A percentile compares a stretch with the other conserved stretches of the same genome.
Evolutionary conservation across 192 early-diverging fungal genomes (phyloP).

Genomic region (Gonapodya prolifera): DNA sequence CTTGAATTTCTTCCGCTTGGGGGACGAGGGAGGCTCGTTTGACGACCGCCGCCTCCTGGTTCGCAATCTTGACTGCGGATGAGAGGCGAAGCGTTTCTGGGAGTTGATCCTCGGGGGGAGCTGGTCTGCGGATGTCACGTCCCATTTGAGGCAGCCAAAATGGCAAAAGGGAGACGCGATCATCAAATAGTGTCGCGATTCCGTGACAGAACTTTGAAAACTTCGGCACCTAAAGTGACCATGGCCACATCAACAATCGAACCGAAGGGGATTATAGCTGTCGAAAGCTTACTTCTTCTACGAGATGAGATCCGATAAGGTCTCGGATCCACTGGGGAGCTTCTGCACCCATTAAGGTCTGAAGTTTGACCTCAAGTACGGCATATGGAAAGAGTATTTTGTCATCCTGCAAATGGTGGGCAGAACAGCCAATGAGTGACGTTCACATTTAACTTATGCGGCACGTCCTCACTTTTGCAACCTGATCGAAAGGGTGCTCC

Average conservation of each 20-base stretch:
- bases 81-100: conserved; percentile 24
- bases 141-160: conserved; percentile 47
- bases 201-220: conserved; percentile 99
- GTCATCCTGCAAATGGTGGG: conserved; percentile 19
- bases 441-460: too few relatives aligned
- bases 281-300: conserved; percentile 6
- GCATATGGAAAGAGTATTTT: conserved; percentile 88
- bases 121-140: conserved; percentile 12
- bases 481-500: conserved; percentile 64
- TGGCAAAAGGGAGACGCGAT: conserved; percentile 41
- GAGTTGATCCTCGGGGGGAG: conserved; percentile 3
- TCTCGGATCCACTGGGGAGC: conserved; percentile 91
- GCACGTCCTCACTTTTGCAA: conserved; percentile 38
- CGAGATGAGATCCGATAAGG: conserved; percentile 74
- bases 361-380: conserved; percentile 92
- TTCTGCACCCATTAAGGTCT: conserved; percentile 80
- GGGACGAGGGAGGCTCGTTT: background rate
- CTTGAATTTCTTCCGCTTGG: conserved; percentile 6
- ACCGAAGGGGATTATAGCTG: background rate
- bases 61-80: conserved; percentile 21
- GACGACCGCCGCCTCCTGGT: background rate
- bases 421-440: background rate
- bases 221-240: conserved; percentile 62
- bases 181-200: conserved; percentile 61
- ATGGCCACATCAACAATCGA: background rate